Evolutionary conservation across 805 yeast genomes (phyloP), one percentile per base, ranked within the genome.

Genomic region (Barnettozyma wickerhamii): DNA sequence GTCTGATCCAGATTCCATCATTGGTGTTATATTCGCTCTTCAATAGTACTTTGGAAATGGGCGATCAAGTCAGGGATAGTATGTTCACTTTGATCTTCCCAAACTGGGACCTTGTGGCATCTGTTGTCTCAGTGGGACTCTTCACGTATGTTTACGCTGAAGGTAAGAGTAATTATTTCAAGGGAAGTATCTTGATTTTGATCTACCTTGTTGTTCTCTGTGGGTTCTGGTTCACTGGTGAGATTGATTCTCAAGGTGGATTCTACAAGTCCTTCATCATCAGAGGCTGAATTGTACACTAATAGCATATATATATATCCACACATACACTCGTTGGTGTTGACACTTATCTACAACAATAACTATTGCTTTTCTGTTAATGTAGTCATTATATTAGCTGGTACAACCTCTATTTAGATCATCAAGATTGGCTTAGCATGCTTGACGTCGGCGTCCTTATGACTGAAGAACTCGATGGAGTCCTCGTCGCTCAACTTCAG

Each of bases 111-210:
- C 73, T 91, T 37, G 75, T 89, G 50, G 95, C 95, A 2, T 77
- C 87, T 10, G 72, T 89, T 44, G 77, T 86, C 26, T 83, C 96
- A 42, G 93, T 91, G 42, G 87, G 88, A 46, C 66, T 93, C 62
- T 91, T 88, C 69, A 85, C 95, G 1, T 91, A 93, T 62, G 77
- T 93, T 42, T 93, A 93, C 60, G 95, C 96, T 0, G 99, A 93
- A 59, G 99, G 99, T 3, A 89, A 90, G 58, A 84, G 95, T 23
- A 93, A 93, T 59, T 93, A 93, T 60, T 91, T 93, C 73, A 93
- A 93, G 62, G 98, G 99, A 2, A 81, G 90, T 13, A 87, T 93
- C 50, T 66, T 91, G 58, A 77, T 91, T 10, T 72, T 93, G 48
- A 72, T 86, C 24, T 91, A 91, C 58, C 55, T 79, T 28, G 87